Evolutionary conservation across 164 flowering plant species (phyloP).

Genomic region (Dillenia suffruticosa): DNA sequence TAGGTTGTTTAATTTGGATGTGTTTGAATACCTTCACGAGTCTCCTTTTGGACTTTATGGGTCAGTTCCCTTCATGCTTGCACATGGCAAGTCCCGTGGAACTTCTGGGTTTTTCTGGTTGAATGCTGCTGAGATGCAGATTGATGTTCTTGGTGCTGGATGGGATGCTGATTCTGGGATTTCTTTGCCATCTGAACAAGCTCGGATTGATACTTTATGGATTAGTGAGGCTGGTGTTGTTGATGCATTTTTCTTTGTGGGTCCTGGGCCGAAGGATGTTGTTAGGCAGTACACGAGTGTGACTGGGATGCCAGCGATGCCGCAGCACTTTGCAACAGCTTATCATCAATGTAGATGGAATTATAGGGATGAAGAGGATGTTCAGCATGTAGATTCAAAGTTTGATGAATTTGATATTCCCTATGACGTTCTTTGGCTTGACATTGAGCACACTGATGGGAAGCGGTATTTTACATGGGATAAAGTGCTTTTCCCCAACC

Average conservation of each 20-base stretch:
- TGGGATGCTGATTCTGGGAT: constrained; percentile 45
- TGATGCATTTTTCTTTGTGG: constrained; percentile 65
- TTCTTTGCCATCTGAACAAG: constrained; percentile 35
- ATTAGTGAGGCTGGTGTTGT: constrained; percentile 77
- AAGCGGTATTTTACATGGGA: constrained; percentile 98
- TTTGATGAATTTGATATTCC: constrained; percentile 96
- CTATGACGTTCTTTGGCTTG: constrained; percentile 98
- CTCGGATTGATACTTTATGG: constrained; percentile 69
- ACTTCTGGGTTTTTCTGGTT: constrained; percentile 72
- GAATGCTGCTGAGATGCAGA: constrained; percentile 88
- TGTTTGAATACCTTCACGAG: constrained; percentile 60
- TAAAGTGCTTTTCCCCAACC: constrained; percentile 64
- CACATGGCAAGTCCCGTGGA: constrained; percentile 53
- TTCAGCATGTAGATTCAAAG: constrained; percentile 72
- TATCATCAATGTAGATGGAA: constrained; percentile 99
- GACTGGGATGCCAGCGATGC: constrained; percentile 83
- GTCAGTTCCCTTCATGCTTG: constrained; percentile 60
- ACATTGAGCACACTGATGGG: constrained; percentile 96
- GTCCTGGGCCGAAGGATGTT: constrained; percentile 73
- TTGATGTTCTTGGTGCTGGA: constrained; percentile 64
- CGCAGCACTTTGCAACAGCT: constrained; percentile 75
- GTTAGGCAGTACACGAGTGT: constrained; percentile 69
- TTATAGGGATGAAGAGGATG: constrained; percentile 97
- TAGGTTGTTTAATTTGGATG: constrained; percentile 70
- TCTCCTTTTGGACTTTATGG: constrained; percentile 79